Evolutionary conservation across 2,329 filamentous ascomycete species (phyloP).

Genomic region (Thielaviopsis ethacetica): DNA sequence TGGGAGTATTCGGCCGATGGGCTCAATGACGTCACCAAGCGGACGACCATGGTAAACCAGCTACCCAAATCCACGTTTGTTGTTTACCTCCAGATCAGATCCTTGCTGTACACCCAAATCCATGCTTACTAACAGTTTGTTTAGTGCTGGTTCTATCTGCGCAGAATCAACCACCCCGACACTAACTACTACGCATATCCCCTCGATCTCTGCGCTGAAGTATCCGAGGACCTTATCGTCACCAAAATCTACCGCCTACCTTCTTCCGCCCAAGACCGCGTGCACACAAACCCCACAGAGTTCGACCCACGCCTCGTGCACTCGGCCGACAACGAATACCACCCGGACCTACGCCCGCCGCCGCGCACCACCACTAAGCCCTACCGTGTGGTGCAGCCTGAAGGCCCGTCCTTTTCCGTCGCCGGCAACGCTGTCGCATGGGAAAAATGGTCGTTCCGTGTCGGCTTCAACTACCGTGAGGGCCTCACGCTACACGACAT

Average conservation of each 20-base stretch:
- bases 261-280: slow-evolving; percentile 22
- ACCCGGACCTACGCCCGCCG: slow-evolving; percentile 17
- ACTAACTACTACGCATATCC: slow-evolving; percentile 43
- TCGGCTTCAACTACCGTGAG: slow-evolving; percentile 54
- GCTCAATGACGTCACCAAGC: slow-evolving; percentile 30
- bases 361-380: slow-evolving; percentile 20
- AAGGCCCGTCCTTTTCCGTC: slow-evolving; percentile 23
- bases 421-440: slow-evolving; percentile 31
- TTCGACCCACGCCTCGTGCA: slow-evolving; percentile 2
- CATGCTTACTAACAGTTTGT: no score
- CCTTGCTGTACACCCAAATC: no score
- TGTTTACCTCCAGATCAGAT: no score
- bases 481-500: slow-evolving; percentile 54
- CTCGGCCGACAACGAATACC: slow-evolving; percentile 16
- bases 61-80: no score
- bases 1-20: slow-evolving; percentile 41
- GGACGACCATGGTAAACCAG: slow-evolving; percentile 30
- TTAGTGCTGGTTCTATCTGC: slow-evolving; percentile 23
- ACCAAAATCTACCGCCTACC: slow-evolving; percentile 33
- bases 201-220: slow-evolving; percentile 34
- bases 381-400: slow-evolving; percentile 22
- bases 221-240: slow-evolving; percentile 31
- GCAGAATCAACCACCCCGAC: slow-evolving; percentile 25
- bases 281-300: slow-evolving; percentile 26
- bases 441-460: slow-evolving; percentile 53